These are phyloP conservation scores for Ajuga reptans DNA, from an alignment of 305 asterid genomes.

Conservation along the genomic window DNA sequence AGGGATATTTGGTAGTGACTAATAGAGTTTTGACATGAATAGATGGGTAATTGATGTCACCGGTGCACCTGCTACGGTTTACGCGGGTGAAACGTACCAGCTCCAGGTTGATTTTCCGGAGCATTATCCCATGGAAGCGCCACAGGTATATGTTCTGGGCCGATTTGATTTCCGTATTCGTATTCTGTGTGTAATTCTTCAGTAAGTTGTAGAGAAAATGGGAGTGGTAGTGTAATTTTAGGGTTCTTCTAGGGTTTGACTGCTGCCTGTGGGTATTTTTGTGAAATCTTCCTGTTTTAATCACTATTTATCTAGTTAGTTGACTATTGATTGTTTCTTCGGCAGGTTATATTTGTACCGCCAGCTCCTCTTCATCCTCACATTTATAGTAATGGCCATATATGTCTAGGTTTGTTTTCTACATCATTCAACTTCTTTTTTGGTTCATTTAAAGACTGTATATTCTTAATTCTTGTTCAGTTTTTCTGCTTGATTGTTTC, in stretches of 20 bases:
- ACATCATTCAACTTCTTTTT: not conserved
- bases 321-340: conserved; percentile 3
- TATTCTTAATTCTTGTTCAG: not conserved
- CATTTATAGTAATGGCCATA: conserved; percentile 89
- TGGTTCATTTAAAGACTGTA: not conserved
- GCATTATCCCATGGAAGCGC: conserved; percentile 99
- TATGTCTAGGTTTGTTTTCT: conserved; percentile 63
- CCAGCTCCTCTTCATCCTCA: conserved; percentile 91
- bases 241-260: conserved; percentile 13
- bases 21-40: conserved; percentile 15
- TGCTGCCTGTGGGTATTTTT: not conserved
- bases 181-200: not conserved
- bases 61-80: conserved; percentile 87
- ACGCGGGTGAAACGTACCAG: conserved; percentile 72
- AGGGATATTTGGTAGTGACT: not conserved
- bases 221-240: not conserved
- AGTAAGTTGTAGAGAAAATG: not conserved
- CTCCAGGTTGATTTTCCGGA: conserved; percentile 98
- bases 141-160: conserved; percentile 49
- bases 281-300: not conserved
- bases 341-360: conserved; percentile 78
- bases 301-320: not conserved
- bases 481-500: not conserved
- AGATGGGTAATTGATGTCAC: conserved; percentile 90
- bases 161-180: not conserved